A percentile compares a stretch with the other conserved stretches of the same genome.
phyloP scores from a whole-genome alignment of 1,284 basidiomycete genomes.

The Ustilago bromivora region DNA sequence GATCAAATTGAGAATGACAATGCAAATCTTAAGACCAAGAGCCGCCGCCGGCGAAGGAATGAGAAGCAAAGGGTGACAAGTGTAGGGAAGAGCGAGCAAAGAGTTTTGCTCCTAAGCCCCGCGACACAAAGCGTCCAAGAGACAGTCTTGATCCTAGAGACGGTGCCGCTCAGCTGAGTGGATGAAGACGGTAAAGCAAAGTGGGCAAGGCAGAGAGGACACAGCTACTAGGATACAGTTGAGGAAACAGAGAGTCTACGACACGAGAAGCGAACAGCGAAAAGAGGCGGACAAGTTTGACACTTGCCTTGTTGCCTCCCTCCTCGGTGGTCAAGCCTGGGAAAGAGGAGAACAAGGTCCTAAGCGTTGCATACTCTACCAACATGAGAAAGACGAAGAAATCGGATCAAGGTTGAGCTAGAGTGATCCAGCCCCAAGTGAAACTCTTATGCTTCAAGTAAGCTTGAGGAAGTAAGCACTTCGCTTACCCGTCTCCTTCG shows the following conservation, averaged over 20 bases:
- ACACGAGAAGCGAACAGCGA: slow-evolving; percentile 7
- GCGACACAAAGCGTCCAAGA: slow-evolving; percentile 40
- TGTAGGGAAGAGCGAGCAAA: neutral
- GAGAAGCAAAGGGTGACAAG: neutral
- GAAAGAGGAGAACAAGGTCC: neutral
- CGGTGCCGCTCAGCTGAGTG: slow-evolving; percentile 30
- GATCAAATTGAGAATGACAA: neutral
- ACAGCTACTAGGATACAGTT: slow-evolving; percentile 44
- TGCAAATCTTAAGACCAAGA: neutral
- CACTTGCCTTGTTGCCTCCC: too few relatives aligned
- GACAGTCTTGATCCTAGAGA: slow-evolving; percentile 16
- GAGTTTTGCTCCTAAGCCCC: slow-evolving; percentile 1
- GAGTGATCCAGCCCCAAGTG: neutral
- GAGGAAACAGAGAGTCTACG: slow-evolving; percentile 7
- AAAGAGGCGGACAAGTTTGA: too few relatives aligned
- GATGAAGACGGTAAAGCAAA: neutral
- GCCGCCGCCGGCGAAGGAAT: neutral
- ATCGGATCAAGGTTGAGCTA: neutral
- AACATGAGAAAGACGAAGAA: neutral
- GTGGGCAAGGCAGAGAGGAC: neutral
- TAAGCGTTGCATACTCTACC: slow-evolving; percentile 4
- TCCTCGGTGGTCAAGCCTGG: too few relatives aligned
- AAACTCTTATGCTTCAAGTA: neutral
- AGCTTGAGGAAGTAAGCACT: slow-evolving; percentile 50
- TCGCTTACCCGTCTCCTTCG: slow-evolving; percentile 20